Evolutionary conservation across 768 basidiomycete genomes (phyloP).

Genomic region (Lactarius evosmus): DNA sequence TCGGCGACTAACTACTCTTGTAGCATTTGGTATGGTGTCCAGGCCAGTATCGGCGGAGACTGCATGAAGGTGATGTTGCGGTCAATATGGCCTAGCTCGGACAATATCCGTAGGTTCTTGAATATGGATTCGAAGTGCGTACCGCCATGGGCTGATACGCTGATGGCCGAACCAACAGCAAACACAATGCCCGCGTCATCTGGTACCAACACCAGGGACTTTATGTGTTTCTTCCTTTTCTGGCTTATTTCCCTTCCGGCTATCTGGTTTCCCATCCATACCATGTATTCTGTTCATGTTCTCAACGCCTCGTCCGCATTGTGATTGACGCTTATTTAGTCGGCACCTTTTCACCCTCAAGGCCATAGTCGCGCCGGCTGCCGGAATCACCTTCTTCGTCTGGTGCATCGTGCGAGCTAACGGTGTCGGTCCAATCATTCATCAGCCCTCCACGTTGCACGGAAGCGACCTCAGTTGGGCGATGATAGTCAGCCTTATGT

Average conservation of each 20-base stretch:
- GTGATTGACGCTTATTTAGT: conserved; percentile 34
- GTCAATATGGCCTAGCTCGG: conserved; percentile 72
- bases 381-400: conserved; percentile 68
- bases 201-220: conserved; percentile 72
- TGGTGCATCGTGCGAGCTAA: conserved; percentile 77
- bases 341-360: conserved; percentile 81
- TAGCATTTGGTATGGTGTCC: conserved; percentile 76
- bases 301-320: conserved; percentile 16
- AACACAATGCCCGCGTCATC: conserved; percentile 72
- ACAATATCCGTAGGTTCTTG: conserved; percentile 54
- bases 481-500: conserved; percentile 70
- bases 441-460: conserved; percentile 56
- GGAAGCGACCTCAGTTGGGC: conserved; percentile 73
- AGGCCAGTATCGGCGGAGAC: conserved; percentile 78
- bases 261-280: conserved; percentile 81
- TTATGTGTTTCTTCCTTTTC: conserved; percentile 83
- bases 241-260: conserved; percentile 77
- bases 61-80: conserved; percentile 73
- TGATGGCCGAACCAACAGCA: conserved; percentile 37
- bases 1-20: neutral
- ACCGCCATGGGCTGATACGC: conserved; percentile 4
- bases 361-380: conserved; percentile 66
- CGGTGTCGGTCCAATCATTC: conserved; percentile 73
- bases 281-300: conserved; percentile 47
- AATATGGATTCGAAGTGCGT: neutral